Evolutionary conservation across 2,329 filamentous ascomycete species (phyloP), one percentile per base, ranked within the genome.

Genomic region (Talaromyces amestolkiae): DNA sequence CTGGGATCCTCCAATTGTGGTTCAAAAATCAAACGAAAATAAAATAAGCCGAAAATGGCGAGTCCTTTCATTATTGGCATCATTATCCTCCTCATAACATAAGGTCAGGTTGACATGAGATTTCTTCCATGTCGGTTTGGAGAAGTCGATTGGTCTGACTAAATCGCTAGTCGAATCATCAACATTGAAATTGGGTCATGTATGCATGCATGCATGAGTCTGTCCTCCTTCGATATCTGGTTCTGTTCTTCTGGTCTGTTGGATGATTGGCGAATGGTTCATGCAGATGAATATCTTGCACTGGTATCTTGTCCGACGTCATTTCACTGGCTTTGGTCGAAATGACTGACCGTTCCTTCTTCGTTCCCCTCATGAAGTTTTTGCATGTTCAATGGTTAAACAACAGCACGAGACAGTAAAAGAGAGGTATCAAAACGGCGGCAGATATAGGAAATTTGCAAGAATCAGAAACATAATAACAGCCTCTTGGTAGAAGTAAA

Each of bases 1-100:
- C 53, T 39, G 31, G 53, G 33, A 56, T 56, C n/a, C 53, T 39
- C 53, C 53, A 39, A 56, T 35, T 7, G 53, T 56, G 53, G 53
- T 17, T 37, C 10, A 56, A 24, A 11, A 54, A 19, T 17, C 9
- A 39, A 37, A 56, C 10, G 15, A 10, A 35, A 56, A 15, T 15
- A 1, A 1, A 37, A 39, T 27, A 39, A 37, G 31, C n/a, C 9
- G 51, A 54, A 19, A 24, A 17, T 9, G 53, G 53, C 33, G 31
- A 35, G 10, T 56, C 53, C 33, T 56, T 19, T 56, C 33, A 39
- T 39, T 24, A 37, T 56, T 37, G 31, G 49, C 24, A 53, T 56
- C 33, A 37, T 56, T 24, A 24, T 39, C 53, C n/a, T 37, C n/a
- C 19, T 37, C 31, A 33, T 37, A 56, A 37, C 33, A 56, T 37